Conservation (phyloP, 140 eudicot genomes). For the Cichorium intybus region DNA sequence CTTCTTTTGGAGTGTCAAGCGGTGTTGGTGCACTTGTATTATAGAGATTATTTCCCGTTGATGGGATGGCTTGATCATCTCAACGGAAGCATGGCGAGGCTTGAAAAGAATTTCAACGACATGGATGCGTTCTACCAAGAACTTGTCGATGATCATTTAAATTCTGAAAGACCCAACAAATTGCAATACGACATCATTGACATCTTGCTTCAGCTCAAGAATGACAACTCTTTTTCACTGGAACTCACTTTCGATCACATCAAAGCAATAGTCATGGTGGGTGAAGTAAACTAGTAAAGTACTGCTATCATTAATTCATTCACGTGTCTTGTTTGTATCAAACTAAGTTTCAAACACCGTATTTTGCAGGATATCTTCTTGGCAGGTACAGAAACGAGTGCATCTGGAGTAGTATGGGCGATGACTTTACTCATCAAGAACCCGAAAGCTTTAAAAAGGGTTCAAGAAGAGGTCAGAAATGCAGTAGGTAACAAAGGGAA, state of each 20-base stretch:
- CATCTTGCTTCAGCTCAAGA: constrained; percentile 24
- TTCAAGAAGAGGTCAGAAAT: constrained; percentile 19
- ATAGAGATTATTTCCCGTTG: constrained; percentile 22
- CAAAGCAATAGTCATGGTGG: constrained; percentile 26
- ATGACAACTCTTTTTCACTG: constrained; percentile 10
- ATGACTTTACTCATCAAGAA: constrained; percentile 32
- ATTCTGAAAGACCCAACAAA: constrained; percentile 1
- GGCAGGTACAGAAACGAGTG: constrained; percentile 31
- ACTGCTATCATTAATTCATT: too few species aligned
- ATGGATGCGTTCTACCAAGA: constrained; percentile 33
- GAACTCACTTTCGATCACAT: constrained; percentile 30
- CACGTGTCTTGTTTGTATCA: neutral
- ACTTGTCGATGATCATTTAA: constrained; percentile 20
- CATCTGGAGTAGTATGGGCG: constrained; percentile 27
- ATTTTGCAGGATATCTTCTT: constrained; percentile 21
- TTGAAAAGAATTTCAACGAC: constrained; percentile 21
- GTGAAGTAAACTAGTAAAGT: neutral
- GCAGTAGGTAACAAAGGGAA: constrained; percentile 22
- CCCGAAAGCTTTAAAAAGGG: constrained; percentile 23
- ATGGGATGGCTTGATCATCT: constrained; percentile 39
- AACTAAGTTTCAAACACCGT: neutral
- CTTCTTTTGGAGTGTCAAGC: constrained; percentile 24
- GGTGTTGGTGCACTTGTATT: constrained; percentile 11
- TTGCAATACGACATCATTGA: constrained; percentile 27
- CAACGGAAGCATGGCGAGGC: constrained; percentile 27